Percentiles rank a stretch among this genome's conserved stretches.
phyloP scores from a whole-genome alignment of 805 yeast genomes.

The Candida gorgasii region DNA sequence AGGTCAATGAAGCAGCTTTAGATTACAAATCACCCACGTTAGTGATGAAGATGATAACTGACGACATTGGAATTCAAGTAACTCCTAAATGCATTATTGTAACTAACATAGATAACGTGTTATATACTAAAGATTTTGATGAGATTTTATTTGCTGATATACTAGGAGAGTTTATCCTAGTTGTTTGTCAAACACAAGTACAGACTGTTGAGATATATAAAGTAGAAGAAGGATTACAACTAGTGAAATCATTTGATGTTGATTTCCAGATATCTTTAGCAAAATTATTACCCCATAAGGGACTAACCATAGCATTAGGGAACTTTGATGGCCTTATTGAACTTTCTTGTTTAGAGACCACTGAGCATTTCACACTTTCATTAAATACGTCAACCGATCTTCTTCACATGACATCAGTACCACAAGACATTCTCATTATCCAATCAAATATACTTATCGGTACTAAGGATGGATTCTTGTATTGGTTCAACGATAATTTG shows the following conservation, averaged over 20 bases:
- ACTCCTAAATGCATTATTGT: slow-evolving; percentile 17
- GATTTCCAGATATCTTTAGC: slow-evolving; percentile 15
- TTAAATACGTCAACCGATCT: background rate
- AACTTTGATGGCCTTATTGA: slow-evolving; percentile 20
- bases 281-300: slow-evolving; percentile 8
- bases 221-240: background rate
- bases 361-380: background rate
- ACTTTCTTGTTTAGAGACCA: background rate
- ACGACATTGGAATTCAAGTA: slow-evolving; percentile 26
- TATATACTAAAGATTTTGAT: slow-evolving; percentile 5
- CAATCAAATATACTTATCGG: slow-evolving; percentile 25
- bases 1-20: slow-evolving; percentile 22
- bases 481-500: slow-evolving; percentile 18
- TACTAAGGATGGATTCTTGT: slow-evolving; percentile 31
- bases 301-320: slow-evolving; percentile 16
- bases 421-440: slow-evolving; percentile 20
- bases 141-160: slow-evolving; percentile 8
- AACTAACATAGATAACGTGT: slow-evolving; percentile 10
- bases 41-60: slow-evolving; percentile 13
- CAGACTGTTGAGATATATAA: background rate
- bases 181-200: background rate
- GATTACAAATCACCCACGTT: slow-evolving; percentile 20
- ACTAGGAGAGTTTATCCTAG: background rate
- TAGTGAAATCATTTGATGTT: background rate
- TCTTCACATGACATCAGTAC: slow-evolving; percentile 16